Base-by-base conservation (phyloP, 495 filamentous ascomycete species). In the Penicillium goetzii region DNA sequence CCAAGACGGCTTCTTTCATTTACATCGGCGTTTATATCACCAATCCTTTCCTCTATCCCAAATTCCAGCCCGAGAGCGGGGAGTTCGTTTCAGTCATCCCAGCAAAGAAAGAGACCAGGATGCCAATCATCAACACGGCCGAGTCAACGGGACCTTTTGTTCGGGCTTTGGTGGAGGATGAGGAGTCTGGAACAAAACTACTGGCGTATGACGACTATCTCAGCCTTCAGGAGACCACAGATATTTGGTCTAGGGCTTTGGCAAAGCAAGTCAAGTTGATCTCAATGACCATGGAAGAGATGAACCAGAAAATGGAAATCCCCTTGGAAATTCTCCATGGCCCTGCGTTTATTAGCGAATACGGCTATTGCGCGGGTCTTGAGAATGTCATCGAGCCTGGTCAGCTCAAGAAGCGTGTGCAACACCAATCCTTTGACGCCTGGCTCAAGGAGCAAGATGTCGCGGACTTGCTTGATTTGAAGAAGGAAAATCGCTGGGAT, bases 121-220 rank as follows among this genome's bases (percentile, higher is more conserved):
- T 32, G 50, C 50, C 50, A 11, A 52, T 52, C 7, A 52, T 52
- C 50, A 32, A 52, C 30, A 52, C 50, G 3, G 26, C 50, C 30
- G 25, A 28, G 50, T 52, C 50, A 3, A 52, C 50, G 12, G 50
- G 50, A 5, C 26, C 50, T 11, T 52, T 52, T 17, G 50, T 52
- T 8, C 50, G 50, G 0, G 50, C 50, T 52, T 19, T 52, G 30
- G 50, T 52, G 50, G 50, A 52, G 14, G 50, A 52, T 52, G 50
- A 52, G 14, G 26, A 52, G 50, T 19, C 50, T 15, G 50, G 50
- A 8, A 52, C 50, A 15, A 52, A 52, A 11, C 3, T 52, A 2
- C 50, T 52, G 14, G 50, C 50, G 25, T 52, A 52, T 19, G 50
- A 52, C 8, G 50, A 52, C 26, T 52, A 28, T 52, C 50, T 52